phyloP scores from a whole-genome alignment of 345 rosid genomes.

The Populus deltoides region DNA sequence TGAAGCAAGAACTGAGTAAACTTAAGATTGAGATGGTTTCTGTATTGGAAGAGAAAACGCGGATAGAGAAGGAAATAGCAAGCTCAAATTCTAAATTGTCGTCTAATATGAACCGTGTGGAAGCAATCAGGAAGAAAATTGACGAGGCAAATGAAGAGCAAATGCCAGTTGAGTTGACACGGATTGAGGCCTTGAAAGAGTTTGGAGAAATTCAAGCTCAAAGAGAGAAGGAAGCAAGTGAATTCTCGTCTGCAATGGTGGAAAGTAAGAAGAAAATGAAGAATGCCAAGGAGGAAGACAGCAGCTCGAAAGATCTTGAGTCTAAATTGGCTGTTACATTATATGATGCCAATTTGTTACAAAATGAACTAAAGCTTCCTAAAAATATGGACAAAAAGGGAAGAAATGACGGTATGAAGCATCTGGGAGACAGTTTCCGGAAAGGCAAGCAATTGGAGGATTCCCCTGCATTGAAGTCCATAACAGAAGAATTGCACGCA shows the following conservation, averaged over 20 bases:
- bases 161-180: slow-evolving; percentile 71
- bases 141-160: slow-evolving; percentile 75
- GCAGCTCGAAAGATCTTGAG: slow-evolving; percentile 47
- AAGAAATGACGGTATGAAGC: slow-evolving; percentile 35
- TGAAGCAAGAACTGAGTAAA: slow-evolving; percentile 64
- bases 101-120: slow-evolving; percentile 33
- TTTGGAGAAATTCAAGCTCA: slow-evolving; percentile 46
- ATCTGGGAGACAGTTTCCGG: slow-evolving; percentile 10
- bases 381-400: slow-evolving; percentile 44
- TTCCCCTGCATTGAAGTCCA: slow-evolving; percentile 35
- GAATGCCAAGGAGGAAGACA: slow-evolving; percentile 45
- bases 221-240: slow-evolving; percentile 41
- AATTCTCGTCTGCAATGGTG: slow-evolving; percentile 33
- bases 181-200: slow-evolving; percentile 79
- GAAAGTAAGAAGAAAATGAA: slow-evolving; percentile 32
- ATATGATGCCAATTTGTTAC: slow-evolving; percentile 50
- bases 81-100: slow-evolving; percentile 24
- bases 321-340: slow-evolving; percentile 52
- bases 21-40: slow-evolving; percentile 73
- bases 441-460: slow-evolving; percentile 19
- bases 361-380: slow-evolving; percentile 51
- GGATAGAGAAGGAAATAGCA: slow-evolving; percentile 46
- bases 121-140: slow-evolving; percentile 56
- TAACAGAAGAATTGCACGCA: slow-evolving; percentile 51
- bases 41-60: slow-evolving; percentile 52